Conservation (phyloP, 2,329 filamentous ascomycete genomes). For the Colletotrichum sp. region DNA sequence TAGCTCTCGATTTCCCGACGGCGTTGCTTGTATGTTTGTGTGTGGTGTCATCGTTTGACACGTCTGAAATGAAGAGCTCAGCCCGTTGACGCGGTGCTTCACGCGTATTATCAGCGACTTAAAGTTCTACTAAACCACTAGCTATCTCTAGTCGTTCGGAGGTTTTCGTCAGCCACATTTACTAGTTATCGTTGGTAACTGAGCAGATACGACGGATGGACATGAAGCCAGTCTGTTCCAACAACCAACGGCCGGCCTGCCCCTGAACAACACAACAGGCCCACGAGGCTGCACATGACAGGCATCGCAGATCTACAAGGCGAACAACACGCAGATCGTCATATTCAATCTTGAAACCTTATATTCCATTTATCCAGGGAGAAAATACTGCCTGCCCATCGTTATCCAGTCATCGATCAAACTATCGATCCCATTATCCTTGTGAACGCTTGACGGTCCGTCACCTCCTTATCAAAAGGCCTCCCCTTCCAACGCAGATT, state of each 20-base stretch:
- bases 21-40: not conserved
- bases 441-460: not conserved
- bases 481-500: not conserved
- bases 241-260: not conserved
- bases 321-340: not conserved
- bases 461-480: not conserved
- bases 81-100: not conserved
- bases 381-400: not conserved
- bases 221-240: not conserved
- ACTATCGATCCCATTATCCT: not conserved
- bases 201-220: not conserved
- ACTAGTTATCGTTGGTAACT: not conserved
- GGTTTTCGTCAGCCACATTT: not conserved
- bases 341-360: not conserved
- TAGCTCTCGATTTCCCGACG: not conserved
- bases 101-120: not conserved
- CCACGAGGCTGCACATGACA: not conserved
- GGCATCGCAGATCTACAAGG: not conserved
- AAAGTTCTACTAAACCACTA: not conserved
- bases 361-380: not conserved
- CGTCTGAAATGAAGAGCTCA: not conserved
- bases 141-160: not conserved
- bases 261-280: not conserved
- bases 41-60: not conserved
- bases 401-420: not conserved